Evolutionary conservation across 2,329 filamentous ascomycete genomes (phyloP), one percentile per base, ranked within the genome.

Genomic region (Penicillium aurantiogriseum): DNA sequence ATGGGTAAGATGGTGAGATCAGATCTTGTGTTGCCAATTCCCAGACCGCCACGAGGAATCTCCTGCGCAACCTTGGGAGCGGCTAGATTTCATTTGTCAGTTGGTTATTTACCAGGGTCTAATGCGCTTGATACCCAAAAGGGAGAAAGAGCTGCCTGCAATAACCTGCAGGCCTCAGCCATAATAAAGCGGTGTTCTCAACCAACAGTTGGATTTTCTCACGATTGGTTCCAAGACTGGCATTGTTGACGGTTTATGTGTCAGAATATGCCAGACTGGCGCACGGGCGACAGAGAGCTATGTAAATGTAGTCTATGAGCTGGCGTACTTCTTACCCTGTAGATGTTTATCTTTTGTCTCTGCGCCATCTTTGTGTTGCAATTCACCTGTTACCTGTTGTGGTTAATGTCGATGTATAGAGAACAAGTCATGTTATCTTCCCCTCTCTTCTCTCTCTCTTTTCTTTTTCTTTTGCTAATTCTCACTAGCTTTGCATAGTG

Each of bases 11-110:
- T 44, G 5, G 25, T 38, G 19, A 7, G 25, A 53, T 52, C 42
- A 27, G 38, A 40, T 29, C 21, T 36, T 35, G 23, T 8, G 36
- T 38, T 49, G 13, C 31, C 17, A 36, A 45, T 52, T 35, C 31
- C 21, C 21, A 52, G 50, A 52, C 50, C 50, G 50, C 50, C 40
- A 52, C 49, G 39, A 52, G 29, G 50, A 11, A 36, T 17, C 21
- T 21, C 29, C 40, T 52, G 31, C 13, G 7, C 39, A 27, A 35
- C 21, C 45, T n/a, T 17, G 4, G 27, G 17, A 45, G 27, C 49
- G 27, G 19, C 29, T 25, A 35, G 15, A 10, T 36, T 19, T 11
- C 2, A 52, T 45, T 36, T 27, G 7, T 42, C 2, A 3, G 33
- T 17, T 35, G 15, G n/a, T 36, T 36, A 36, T 19, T 21, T 43